Conservation (phyloP, 306 rosid species). For the Cyamopsis tetragonoloba region DNA sequence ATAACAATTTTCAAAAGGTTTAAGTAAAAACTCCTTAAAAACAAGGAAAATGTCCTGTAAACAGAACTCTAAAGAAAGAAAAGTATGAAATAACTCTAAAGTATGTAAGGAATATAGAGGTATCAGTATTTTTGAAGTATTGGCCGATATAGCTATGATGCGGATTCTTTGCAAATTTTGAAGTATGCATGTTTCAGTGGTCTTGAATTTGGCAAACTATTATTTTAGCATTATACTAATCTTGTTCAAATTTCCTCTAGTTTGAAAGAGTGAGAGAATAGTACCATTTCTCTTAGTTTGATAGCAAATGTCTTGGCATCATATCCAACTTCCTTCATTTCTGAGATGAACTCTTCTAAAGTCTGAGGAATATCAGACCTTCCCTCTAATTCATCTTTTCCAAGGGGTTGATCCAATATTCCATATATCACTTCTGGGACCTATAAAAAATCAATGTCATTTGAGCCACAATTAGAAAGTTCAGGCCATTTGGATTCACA, state of each 20-base stretch:
- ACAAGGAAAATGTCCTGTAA: too few relatives aligned
- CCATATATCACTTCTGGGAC: slow-evolving; percentile 78
- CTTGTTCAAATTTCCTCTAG: background rate
- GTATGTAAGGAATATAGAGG: too few relatives aligned
- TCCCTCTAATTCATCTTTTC: slow-evolving; percentile 61
- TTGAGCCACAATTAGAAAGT: slow-evolving; percentile 14
- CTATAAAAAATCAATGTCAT: slow-evolving; percentile 38
- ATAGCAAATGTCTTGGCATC: slow-evolving; percentile 75
- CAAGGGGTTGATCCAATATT: slow-evolving; percentile 59
- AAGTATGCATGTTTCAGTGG: too few relatives aligned
- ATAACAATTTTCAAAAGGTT: too few relatives aligned
- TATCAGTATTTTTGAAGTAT: too few relatives aligned
- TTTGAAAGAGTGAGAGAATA: background rate
- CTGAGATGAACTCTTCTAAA: slow-evolving; percentile 73
- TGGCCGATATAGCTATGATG: too few relatives aligned
- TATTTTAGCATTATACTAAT: background rate
- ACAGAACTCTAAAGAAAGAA: too few relatives aligned
- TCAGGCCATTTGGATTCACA: background rate
- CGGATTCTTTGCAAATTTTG: too few relatives aligned
- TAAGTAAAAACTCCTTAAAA: too few relatives aligned
- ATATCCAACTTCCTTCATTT: slow-evolving; percentile 46
- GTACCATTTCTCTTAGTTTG: slow-evolving; percentile 85
- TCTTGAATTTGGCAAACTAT: background rate
- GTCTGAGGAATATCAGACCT: slow-evolving; percentile 79
- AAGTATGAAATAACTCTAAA: too few relatives aligned